Conservation (phyloP, 768 basidiomycete species). For the Kwoniella sp. region DNA sequence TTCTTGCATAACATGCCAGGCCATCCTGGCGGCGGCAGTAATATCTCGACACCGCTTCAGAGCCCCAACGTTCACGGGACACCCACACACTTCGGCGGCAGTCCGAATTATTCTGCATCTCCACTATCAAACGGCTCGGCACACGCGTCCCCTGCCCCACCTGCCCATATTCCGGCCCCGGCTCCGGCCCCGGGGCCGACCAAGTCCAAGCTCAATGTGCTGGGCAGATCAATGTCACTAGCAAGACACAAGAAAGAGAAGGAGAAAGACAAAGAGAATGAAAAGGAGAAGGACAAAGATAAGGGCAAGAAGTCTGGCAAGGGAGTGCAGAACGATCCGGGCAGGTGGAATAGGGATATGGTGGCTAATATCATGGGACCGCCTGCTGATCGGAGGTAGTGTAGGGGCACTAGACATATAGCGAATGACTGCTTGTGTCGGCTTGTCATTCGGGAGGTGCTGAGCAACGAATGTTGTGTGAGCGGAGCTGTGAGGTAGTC, state of each 20-base stretch:
- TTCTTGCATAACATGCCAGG: not conserved
- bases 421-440: too few relatives aligned
- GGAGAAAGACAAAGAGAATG: constrained; percentile 3
- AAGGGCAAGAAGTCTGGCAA: constrained; percentile 15
- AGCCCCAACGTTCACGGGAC: not conserved
- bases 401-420: too few relatives aligned
- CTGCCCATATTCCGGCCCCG: not conserved
- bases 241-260: constrained; percentile 22
- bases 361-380: constrained; percentile 51
- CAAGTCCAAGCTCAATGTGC: constrained; percentile 32
- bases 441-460: too few relatives aligned
- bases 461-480: too few relatives aligned
- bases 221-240: constrained; percentile 34
- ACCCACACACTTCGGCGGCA: not conserved
- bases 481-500: too few relatives aligned
- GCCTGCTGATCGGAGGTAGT: constrained; percentile 26
- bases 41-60: not conserved
- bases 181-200: not conserved
- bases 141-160: not conserved
- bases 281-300: constrained; percentile 22
- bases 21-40: not conserved
- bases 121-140: not conserved
- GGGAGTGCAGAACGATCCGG: constrained; percentile 41
- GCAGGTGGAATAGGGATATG: constrained; percentile 48
- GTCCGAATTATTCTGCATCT: not conserved